Conservation (phyloP, 177 flowering plant genomes). For the Vitis hybrid region DNA sequence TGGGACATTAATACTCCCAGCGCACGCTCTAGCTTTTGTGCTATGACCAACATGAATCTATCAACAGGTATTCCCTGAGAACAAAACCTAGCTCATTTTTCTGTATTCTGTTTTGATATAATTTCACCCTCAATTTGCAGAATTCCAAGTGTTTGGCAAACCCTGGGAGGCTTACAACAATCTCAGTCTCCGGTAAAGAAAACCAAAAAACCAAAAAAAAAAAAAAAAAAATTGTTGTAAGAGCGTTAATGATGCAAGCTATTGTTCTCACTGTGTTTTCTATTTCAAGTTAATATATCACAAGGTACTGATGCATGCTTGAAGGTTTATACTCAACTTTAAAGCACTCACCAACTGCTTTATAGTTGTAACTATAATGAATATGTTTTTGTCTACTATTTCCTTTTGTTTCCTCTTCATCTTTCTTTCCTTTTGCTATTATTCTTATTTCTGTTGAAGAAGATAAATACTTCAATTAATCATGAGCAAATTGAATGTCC, state of each 20-base stretch:
- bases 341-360: no score
- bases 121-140: conserved; percentile 8
- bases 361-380: no score
- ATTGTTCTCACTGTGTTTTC: neutral
- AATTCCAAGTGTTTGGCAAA: conserved; percentile 9
- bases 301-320: neutral
- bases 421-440: no score
- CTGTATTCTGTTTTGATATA: neutral
- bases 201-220: no score
- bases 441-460: no score
- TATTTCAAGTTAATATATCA: neutral
- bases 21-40: conserved; percentile 13
- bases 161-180: conserved; percentile 2
- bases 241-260: neutral
- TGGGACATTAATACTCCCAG: conserved; percentile 19
- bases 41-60: conserved; percentile 13
- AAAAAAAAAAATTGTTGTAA: neutral
- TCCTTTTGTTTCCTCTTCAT: no score
- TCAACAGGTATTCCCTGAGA: conserved; percentile 19
- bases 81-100: neutral
- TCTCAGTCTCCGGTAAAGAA: neutral
- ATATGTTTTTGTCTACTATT: no score
- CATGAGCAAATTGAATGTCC: no score
- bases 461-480: no score
- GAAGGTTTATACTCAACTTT: no score